Evolutionary conservation across 805 yeast species (phyloP), one percentile per base, ranked within the genome.

Genomic region (Yarrowia bubula): DNA sequence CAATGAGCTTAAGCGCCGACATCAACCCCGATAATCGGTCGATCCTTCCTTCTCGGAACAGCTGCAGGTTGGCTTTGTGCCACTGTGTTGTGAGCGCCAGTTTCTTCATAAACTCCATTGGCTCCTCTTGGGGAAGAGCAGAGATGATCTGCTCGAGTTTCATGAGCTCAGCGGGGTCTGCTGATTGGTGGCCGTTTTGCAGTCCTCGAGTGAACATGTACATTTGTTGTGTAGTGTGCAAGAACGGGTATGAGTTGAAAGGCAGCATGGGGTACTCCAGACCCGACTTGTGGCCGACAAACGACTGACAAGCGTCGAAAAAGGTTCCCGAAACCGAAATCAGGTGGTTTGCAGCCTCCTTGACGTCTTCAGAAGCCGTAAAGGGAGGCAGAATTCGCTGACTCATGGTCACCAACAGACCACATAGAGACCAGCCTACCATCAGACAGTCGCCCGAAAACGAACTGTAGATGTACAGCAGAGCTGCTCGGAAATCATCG

Each of bases 391-490:
- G 15, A 11, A 55, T 32, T 11, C 48, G 15, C n/a, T 41, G 62
- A 5, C 46, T 55, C 62, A 55, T 55, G 15, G 62, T 41, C 32
- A 41, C 48, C 62, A 55, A 38, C 14, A 55, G 39, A 17, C 62
- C 62, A 55, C 62, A 55, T 4, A 55, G 62, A n/a, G 62, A 41
- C 62, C 62, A 55, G 8, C 62, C 62, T 8, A 55, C 62, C 62
- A 55, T 55, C 6, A 55, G 46, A 42, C 48, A 55, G 48, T 55
- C 62, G 13, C 62, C 62, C 2, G 62, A 41, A 13, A 55, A 55
- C 6, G 48, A 37, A 7, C 48, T 41, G 48, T 55, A 55, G 6
- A 55, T 42, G 39, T 41, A 55, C n/a, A 55, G 48, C 32, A 55
- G 37, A 4, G 62, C 48, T 7, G 62, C 38, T 1, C 62, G 62